These are phyloP conservation scores for Syzygium oleosum DNA, from an alignment of 345 rosid genomes.

Conservation along the genomic window DNA sequence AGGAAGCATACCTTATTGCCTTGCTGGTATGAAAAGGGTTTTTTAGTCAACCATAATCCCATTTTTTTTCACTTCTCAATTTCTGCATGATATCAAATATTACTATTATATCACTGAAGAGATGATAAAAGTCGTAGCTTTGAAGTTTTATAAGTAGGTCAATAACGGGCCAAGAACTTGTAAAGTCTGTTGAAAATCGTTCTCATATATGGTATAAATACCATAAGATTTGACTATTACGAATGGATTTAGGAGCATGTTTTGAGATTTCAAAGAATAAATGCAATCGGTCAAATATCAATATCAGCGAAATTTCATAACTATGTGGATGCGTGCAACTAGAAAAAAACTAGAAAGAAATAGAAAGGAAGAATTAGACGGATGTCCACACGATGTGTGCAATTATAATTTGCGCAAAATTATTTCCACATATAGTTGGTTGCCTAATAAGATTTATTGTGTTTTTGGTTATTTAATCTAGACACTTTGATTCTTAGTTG, in stretches of 20 bases:
- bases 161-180: not conserved
- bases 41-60: not conserved
- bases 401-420: not conserved
- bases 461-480: not conserved
- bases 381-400: not conserved
- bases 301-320: not conserved
- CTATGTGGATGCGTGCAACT: not conserved
- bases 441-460: not conserved
- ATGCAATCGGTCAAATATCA: not conserved
- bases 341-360: not conserved
- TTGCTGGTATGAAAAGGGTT: not conserved
- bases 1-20: not conserved
- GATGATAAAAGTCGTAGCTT: not conserved
- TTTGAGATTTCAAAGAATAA: not conserved
- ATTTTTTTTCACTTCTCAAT: not conserved
- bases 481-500: not conserved
- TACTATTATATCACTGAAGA: not conserved
- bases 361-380: not conserved
- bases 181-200: rapidly evolving
- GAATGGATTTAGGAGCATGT: not conserved
- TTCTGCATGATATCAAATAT: not conserved
- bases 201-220: not conserved
- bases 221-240: not conserved
- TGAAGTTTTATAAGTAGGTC: not conserved
- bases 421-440: not conserved